Percentiles rank a stretch among this genome's conserved stretches.
phyloP scores from a whole-genome alignment of 148 eudicot species.

The Polygonum aviculare region DNA sequence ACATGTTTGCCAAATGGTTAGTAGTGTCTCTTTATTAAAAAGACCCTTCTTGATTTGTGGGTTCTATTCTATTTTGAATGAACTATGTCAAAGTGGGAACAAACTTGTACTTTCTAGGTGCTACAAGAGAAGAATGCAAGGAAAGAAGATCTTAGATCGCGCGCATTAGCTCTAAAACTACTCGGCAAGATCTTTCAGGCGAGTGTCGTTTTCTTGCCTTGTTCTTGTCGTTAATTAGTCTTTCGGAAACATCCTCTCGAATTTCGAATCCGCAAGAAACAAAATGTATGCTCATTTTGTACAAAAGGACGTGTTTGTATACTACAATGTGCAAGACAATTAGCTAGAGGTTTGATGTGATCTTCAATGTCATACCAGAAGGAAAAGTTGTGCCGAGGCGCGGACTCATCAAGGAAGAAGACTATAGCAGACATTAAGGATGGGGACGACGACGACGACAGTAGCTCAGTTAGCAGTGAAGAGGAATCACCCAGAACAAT shows the following conservation, averaged over 20 bases:
- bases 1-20: constrained; percentile 91
- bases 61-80: too few relatives aligned
- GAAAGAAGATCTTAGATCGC: constrained; percentile 76
- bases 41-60: not conserved
- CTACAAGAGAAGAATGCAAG: constrained; percentile 58
- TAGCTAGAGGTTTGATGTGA: not conserved
- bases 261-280: too few relatives aligned
- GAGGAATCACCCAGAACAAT: constrained; percentile 66
- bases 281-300: too few relatives aligned
- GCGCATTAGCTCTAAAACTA: constrained; percentile 65
- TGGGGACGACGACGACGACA: constrained; percentile 36
- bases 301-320: too few relatives aligned
- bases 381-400: constrained; percentile 40
- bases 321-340: too few relatives aligned
- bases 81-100: too few relatives aligned
- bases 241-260: too few relatives aligned
- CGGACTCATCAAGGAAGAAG: constrained; percentile 66
- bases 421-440: constrained; percentile 33
- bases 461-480: constrained; percentile 69
- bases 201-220: too few relatives aligned
- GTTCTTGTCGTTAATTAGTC: too few relatives aligned
- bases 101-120: constrained; percentile 37
- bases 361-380: constrained; percentile 22
- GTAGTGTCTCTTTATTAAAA: not conserved
- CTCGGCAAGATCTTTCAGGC: constrained; percentile 87